phyloP scores from a whole-genome alignment of 352 stramenopile genomes.

The Globisporangium carolinianum region DNA sequence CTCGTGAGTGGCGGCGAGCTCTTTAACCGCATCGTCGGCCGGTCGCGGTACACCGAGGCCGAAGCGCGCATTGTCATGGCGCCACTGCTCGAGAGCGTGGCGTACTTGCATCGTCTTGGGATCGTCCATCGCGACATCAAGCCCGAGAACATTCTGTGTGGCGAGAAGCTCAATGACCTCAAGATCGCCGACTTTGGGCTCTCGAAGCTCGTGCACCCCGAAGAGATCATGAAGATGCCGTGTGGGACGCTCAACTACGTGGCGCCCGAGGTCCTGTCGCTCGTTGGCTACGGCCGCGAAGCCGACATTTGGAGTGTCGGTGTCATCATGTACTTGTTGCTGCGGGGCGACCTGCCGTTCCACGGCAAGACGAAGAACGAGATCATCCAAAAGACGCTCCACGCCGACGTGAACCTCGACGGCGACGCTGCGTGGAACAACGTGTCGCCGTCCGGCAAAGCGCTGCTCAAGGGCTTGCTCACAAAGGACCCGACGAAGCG shows the following conservation, averaged over 20 bases:
- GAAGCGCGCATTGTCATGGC: conserved; percentile 85
- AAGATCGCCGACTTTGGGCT: conserved; percentile 93
- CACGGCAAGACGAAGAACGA: conserved; percentile 88
- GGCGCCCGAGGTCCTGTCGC: conserved; percentile 88
- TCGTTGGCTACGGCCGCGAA: conserved; percentile 84
- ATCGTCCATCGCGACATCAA: conserved; percentile 90
- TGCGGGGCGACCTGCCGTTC: conserved; percentile 87
- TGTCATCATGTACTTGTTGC: conserved; percentile 90
- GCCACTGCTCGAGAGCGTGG: conserved; percentile 85
- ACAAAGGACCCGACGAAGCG: conserved; percentile 78
- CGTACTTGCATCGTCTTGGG: conserved; percentile 88
- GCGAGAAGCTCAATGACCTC: conserved; percentile 78
- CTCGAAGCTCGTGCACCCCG: conserved; percentile 88
- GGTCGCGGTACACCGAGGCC: conserved; percentile 81
- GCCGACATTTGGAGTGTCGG: conserved; percentile 91
- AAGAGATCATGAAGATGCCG: conserved; percentile 92
- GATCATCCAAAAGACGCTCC: conserved; percentile 90
- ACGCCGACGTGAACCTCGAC: conserved; percentile 80
- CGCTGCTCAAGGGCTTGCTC: conserved; percentile 71
- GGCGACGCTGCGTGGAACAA: conserved; percentile 44
- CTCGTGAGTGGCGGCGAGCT: conserved; percentile 94
- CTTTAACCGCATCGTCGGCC: conserved; percentile 94
- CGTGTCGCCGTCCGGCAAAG: conserved; percentile 51
- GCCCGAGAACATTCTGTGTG: conserved; percentile 86
- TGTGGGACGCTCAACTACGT: conserved; percentile 93